Evolutionary conservation across 2,329 filamentous ascomycete genomes (phyloP).

Genomic region (Whalleya microplaca): DNA sequence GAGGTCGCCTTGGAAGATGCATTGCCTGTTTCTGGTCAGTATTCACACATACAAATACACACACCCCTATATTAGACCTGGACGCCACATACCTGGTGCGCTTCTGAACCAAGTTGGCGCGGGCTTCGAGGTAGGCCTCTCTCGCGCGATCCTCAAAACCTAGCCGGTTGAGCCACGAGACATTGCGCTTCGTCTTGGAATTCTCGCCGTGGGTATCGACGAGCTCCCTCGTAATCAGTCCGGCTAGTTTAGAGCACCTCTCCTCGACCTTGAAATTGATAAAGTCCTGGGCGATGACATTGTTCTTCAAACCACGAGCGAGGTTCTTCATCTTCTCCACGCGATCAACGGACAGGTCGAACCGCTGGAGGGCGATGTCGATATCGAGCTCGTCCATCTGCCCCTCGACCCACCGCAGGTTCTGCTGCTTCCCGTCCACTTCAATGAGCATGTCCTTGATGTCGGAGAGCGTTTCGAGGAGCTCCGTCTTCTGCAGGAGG

Average conservation of each 20-base stretch:
- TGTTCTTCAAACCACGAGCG: slow-evolving; percentile 80
- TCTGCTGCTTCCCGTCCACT: slow-evolving; percentile 95
- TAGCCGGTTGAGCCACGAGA: slow-evolving; percentile 81
- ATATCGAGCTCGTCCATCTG: slow-evolving; percentile 97
- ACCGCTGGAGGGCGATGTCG: slow-evolving; percentile 86
- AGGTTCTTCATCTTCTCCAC: slow-evolving; percentile 85
- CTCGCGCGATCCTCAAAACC: slow-evolving; percentile 90
- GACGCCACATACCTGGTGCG: slow-evolving; percentile 69
- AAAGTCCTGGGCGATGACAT: slow-evolving; percentile 85
- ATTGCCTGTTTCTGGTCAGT: slow-evolving; percentile 64
- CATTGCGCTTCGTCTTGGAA: slow-evolving; percentile 77
- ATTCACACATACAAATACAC: slow-evolving; percentile 14
- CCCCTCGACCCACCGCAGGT: slow-evolving; percentile 90
- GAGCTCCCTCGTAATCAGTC: slow-evolving; percentile 76
- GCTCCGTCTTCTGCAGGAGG: slow-evolving; percentile 76
- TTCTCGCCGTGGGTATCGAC: slow-evolving; percentile 77
- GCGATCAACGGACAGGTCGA: slow-evolving; percentile 80
- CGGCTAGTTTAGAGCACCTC: slow-evolving; percentile 76
- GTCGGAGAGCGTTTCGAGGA: slow-evolving; percentile 77
- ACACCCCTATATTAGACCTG: slow-evolving; percentile 8
- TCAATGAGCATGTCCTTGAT: slow-evolving; percentile 91
- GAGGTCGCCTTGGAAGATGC: slow-evolving; percentile 92
- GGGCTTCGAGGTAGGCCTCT: slow-evolving; percentile 81
- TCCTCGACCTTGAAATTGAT: slow-evolving; percentile 91
- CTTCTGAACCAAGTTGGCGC: slow-evolving; percentile 77